Evolutionary conservation across 257 asterid species (phyloP), one percentile per base, ranked within the genome.

Genomic region (Przewalskia tangutica): DNA sequence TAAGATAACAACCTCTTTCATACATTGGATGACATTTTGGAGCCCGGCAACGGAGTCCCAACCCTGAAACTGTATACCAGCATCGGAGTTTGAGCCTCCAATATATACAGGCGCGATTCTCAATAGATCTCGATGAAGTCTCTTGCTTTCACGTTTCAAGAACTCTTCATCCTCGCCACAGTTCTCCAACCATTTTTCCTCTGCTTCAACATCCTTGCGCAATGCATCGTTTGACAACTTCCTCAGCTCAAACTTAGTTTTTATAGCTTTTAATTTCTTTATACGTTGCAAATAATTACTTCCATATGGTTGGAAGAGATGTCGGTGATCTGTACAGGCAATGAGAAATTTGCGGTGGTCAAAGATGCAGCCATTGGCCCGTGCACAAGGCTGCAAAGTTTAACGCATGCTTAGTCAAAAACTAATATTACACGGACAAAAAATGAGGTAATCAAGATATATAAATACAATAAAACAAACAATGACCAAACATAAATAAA

Each of bases 41-140:
- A 96, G 93, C 81, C 99, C 99, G 81, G 99, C 99, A 84, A 96
- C 97, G 66, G 98, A 93, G 85, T 96, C 99, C 99, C 99, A 96
- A 73, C 97, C 99, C 84, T 89, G 91, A 84, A 89, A 91, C 81
- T 89, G 91, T 80, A 53, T 81, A 44, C 84, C 94, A 27, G 65
- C 84, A 76, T 87, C 90, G 53, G 89, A 77, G 83, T 87, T 91
- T 75, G 92, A 81, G 84, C 98, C 98, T 14, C 98, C 99, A 81
- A 96, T 96, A 84, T 90, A 96, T 63, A 91, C 91, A 81, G 99
- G 99, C 36, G 99, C 93, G 70, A 93, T 93, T 88, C 98, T 92
- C 85, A 83, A 84, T 84, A 96, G 87, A 90, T 96, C 99, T 82
- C 99, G 90, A 77, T 96, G 97, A 84, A 96, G 97, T 89, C 99